Evolutionary conservation across 2,329 filamentous ascomycete species (phyloP).

Genomic region (Aureobasidium melanogenum): DNA sequence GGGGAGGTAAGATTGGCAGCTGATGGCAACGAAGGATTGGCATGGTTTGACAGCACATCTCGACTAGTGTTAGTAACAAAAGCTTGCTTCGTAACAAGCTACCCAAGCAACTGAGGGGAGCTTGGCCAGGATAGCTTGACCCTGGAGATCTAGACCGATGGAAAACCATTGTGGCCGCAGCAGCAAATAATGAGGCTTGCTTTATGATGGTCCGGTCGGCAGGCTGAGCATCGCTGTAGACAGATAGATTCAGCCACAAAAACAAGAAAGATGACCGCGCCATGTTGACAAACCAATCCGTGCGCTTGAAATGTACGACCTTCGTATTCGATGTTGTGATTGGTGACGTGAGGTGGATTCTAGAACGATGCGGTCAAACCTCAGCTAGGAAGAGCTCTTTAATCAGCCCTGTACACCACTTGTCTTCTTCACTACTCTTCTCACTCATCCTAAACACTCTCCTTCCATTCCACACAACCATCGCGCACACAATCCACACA

Average conservation of each 20-base stretch:
- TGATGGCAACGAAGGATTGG: too few relatives aligned
- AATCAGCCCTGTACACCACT: not conserved
- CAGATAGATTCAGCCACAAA: not conserved
- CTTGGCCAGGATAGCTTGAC: not conserved
- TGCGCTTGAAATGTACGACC: not conserved
- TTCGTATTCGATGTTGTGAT: not conserved
- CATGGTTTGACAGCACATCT: not conserved
- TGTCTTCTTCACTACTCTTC: not conserved
- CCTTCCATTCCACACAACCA: not conserved
- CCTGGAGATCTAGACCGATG: not conserved
- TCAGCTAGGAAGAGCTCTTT: not conserved
- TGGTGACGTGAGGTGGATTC: not conserved
- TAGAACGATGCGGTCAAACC: not conserved
- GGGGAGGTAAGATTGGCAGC: too few relatives aligned
- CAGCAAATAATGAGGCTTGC: not conserved
- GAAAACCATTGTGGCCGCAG: not conserved
- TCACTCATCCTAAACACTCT: not conserved
- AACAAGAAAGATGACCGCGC: not conserved
- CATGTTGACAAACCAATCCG: not conserved
- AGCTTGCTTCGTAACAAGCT: not conserved
- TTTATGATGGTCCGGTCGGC: not conserved
- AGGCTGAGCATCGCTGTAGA: not conserved
- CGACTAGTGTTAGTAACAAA: not conserved
- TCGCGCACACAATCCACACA: not conserved
- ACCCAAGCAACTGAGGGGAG: not conserved